Evolutionary conservation across 768 basidiomycete genomes (phyloP).

Genomic region (Phlegmacium glaucopus): DNA sequence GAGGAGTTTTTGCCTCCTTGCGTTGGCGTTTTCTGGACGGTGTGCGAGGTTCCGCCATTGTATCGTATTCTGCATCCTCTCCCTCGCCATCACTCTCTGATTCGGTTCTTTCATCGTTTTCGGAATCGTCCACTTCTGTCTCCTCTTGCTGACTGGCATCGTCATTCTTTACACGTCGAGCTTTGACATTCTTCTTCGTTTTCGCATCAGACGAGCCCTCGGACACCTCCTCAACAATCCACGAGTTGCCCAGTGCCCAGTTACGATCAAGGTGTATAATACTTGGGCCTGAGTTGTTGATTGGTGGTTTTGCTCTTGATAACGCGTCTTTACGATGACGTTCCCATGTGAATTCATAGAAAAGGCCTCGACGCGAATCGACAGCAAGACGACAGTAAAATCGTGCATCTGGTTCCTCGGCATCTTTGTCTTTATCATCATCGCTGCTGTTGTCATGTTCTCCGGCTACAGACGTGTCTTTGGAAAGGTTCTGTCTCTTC

Average conservation of each 20-base stretch:
- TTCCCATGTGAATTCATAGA: conserved; percentile 61
- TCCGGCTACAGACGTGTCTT: conserved; percentile 13
- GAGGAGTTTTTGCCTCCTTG: conserved; percentile 16
- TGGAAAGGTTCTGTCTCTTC: conserved; percentile 14
- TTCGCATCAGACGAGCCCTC: conserved; percentile 7
- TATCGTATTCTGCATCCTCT: conserved; percentile 22
- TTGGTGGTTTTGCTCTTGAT: conserved; percentile 17
- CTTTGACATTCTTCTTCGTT: conserved; percentile 16
- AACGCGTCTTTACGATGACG: conserved; percentile 41
- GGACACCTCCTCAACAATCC: conserved; percentile 38
- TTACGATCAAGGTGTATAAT: conserved; percentile 15
- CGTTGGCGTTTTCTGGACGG: conserved; percentile 49
- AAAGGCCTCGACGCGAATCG: conserved; percentile 55
- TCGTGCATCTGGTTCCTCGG: neutral
- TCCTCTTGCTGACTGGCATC: conserved; percentile 8
- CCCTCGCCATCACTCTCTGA: conserved; percentile 24
- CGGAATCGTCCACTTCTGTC: conserved; percentile 23
- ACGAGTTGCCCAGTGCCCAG: conserved; percentile 40
- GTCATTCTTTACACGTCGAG: conserved; percentile 6
- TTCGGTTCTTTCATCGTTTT: conserved; percentile 22
- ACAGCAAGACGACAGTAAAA: conserved; percentile 62
- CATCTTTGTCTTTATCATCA: conserved; percentile 8
- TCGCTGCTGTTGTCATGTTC: conserved; percentile 11
- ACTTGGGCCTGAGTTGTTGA: conserved; percentile 20
- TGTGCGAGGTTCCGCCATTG: conserved; percentile 37